Conservation (phyloP, 2,329 filamentous ascomycete species). For the Trichoderma sp. region DNA sequence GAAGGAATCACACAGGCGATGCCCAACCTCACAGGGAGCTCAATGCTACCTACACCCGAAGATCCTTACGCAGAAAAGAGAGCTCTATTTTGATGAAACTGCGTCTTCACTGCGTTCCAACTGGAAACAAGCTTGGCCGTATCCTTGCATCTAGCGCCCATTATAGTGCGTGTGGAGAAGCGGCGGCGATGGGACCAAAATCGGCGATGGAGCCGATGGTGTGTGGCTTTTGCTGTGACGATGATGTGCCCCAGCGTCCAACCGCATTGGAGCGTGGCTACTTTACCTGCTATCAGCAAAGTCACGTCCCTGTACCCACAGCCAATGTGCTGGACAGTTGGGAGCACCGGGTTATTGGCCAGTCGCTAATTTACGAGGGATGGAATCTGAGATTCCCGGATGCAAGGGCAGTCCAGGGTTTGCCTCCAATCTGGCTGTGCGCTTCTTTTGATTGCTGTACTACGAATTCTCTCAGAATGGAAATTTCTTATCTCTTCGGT, state of each 20-base stretch:
- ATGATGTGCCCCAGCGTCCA: neutral
- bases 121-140: conserved; percentile 13
- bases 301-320: neutral
- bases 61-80: neutral
- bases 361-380: conserved; percentile 2
- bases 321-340: neutral
- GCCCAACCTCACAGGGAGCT: neutral
- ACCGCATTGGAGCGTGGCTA: neutral
- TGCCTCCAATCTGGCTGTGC: neutral
- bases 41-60: neutral
- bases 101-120: neutral
- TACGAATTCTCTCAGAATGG: neutral
- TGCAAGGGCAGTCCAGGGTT: conserved; percentile 1
- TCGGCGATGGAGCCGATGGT: conserved; percentile 1
- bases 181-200: conserved; percentile 20
- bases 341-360: neutral
- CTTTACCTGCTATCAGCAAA: neutral
- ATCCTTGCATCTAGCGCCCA: conserved; percentile 9
- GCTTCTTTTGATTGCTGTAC: neutral
- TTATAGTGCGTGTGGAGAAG: conserved; percentile 20
- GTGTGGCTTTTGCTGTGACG: neutral
- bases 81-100: conserved; percentile 5
- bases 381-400: conserved; percentile 4
- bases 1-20: neutral
- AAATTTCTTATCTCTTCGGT: neutral